Base-by-base conservation (phyloP, 1,139 yeast genomes). In the Nakaseomyces nivariensis region DNA sequence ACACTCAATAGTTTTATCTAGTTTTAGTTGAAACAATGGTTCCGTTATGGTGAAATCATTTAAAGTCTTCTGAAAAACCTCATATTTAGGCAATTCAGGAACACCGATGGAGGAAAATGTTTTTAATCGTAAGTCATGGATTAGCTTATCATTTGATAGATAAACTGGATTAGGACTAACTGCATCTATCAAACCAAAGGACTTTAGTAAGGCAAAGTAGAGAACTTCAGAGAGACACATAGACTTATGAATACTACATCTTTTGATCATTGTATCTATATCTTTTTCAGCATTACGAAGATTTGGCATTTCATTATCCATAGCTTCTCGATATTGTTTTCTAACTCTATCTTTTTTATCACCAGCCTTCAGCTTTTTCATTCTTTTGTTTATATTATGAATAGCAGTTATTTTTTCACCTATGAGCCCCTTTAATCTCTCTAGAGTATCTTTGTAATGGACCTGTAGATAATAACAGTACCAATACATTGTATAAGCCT, bases 41-140 rank as follows among this genome's bases (percentile, higher is more conserved):
- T 53, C 61, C 5, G 54, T 31, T 5, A 60, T 51, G 1, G 51
- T 45, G 48, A 61, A 61, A 8, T 60, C 62, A 11, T 57, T 42
- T 5, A 63, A 34, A 1, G 60, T 54, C 5, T 56, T 49, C 40
- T 61, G 54, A 43, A 62, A 58, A 4, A 51, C 33, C 3, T 67
- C 63, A 58, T 68, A 82, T 0, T 71, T 63, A 3, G 92, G 86
- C 48, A 77, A 62, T 32, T 73, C 74, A 0, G 97, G 97, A 5
- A 82, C 82, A 0, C 95, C 96, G 17, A 90, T 84, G 0, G 90
- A 77, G 17, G 86, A 79, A 71, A 86, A 88, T 3, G 95, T 82
- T 62, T 88, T 89, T 77, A 89, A 78, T 56, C 96, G 76, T 44
- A 89, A 68, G 25, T 76, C 72, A 64, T 76, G 87, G n/a, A 82